A percentile compares a stretch with the other conserved stretches of the same genome.
Conservation (phyloP, 495 filamentous ascomycete genomes). For the Chaetomium cochliodes region DNA sequence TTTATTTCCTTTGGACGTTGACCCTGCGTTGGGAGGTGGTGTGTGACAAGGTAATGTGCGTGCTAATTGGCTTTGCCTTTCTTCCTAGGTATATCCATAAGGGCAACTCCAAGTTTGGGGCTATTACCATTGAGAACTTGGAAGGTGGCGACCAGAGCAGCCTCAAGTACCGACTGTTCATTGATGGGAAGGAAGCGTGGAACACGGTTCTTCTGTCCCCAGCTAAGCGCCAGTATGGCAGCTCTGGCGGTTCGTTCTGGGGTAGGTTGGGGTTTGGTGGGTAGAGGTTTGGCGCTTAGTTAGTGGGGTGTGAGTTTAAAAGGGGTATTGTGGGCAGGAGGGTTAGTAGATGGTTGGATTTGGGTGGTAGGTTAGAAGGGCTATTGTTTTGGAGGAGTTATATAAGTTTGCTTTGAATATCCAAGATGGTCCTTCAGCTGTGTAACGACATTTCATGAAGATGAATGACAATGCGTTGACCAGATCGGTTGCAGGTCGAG, state of each 20-base stretch:
- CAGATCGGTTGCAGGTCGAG: too few relatives aligned
- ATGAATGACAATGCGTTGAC: too few relatives aligned
- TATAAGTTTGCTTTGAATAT: not conserved
- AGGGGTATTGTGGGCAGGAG: not conserved
- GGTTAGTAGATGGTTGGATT: not conserved
- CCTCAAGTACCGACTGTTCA: constrained; percentile 76
- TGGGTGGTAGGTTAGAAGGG: not conserved
- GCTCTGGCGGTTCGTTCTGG: constrained; percentile 41
- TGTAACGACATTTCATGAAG: too few relatives aligned
- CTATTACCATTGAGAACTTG: constrained; percentile 73
- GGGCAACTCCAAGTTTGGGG: constrained; percentile 89
- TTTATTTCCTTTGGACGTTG: not conserved
- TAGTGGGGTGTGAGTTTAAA: not conserved
- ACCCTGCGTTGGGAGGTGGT: not conserved
- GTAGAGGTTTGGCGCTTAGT: constrained; percentile 1
- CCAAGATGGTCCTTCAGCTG: not conserved
- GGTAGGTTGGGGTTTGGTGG: constrained; percentile 35
- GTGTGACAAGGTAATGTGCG: not conserved
- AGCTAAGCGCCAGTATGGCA: constrained; percentile 16
- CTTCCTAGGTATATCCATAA: constrained; percentile 67
- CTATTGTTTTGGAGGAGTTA: not conserved
- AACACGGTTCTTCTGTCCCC: constrained; percentile 60
- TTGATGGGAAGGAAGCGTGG: constrained; percentile 79
- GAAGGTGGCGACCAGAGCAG: constrained; percentile 59
- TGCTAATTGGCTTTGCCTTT: not conserved